A percentile compares a stretch with the other conserved stretches of the same genome.
These are phyloP conservation scores for Hypomontagnella submonticulosa DNA, from an alignment of 495 filamentous ascomycete genomes.

Conservation along the genomic window DNA sequence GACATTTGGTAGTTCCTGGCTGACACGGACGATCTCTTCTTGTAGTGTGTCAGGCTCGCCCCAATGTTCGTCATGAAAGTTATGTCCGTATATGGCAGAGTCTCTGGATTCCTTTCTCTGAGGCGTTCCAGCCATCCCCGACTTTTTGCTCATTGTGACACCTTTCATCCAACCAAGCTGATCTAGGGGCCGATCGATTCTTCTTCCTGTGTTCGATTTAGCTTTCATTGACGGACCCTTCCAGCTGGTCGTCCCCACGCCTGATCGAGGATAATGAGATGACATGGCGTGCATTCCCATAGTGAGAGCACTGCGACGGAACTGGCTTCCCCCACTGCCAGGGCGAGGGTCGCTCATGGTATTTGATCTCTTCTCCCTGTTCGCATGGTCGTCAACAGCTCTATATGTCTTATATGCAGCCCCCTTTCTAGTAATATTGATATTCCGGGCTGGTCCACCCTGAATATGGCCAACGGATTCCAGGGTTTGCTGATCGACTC, in stretches of 20 bases:
- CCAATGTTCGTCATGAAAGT: conserved; percentile 67
- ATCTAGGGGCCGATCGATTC: conserved; percentile 66
- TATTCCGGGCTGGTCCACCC: conserved; percentile 70
- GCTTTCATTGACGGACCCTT: conserved; percentile 72
- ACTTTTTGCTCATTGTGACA: conserved; percentile 80
- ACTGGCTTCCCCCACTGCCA: conserved; percentile 50
- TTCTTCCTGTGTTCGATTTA: conserved; percentile 64
- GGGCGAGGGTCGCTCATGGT: conserved; percentile 65
- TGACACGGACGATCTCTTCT: conserved; percentile 88
- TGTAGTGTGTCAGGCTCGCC: conserved; percentile 82
- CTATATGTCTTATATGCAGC: conserved; percentile 89
- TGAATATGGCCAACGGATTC: conserved; percentile 80
- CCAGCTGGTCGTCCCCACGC: conserved; percentile 51
- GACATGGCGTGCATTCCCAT: conserved; percentile 55
- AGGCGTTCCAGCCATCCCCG: conserved; percentile 49
- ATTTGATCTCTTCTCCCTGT: conserved; percentile 54
- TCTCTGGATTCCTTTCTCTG: conserved; percentile 54
- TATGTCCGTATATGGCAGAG: conserved; percentile 56
- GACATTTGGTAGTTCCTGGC: conserved; percentile 83
- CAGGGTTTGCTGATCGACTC: conserved; percentile 71
- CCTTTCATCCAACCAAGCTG: conserved; percentile 94
- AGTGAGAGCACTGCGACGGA: conserved; percentile 57
- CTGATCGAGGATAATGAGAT: conserved; percentile 52
- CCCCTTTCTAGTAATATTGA: conserved; percentile 81
- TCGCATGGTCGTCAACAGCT: conserved; percentile 64